These are phyloP conservation scores for Neofusicoccum umdonicola DNA, from an alignment of 2,329 filamentous ascomycete species.

Conservation along the genomic window DNA sequence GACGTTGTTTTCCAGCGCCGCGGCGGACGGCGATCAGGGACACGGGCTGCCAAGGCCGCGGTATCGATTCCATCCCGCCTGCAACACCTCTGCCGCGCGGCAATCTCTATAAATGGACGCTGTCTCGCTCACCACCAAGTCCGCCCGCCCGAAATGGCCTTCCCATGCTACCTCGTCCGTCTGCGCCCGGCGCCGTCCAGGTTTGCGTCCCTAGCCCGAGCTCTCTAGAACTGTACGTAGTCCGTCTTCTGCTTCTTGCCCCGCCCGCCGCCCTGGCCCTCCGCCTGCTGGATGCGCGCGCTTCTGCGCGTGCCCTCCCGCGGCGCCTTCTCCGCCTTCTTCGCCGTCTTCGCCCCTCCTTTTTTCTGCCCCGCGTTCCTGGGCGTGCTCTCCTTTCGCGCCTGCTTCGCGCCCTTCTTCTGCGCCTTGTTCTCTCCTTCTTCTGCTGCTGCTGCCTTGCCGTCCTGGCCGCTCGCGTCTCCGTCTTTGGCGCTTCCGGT, in stretches of 20 bases:
- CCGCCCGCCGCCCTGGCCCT: not conserved
- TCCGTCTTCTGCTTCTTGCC: not conserved
- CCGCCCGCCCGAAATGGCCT: too few relatives aligned
- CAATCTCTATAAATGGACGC: not conserved
- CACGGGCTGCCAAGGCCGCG: not conserved
- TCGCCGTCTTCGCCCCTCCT: not conserved
- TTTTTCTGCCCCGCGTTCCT: not conserved
- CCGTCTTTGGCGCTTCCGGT: slow-evolving; percentile 21
- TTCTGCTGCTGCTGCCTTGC: slow-evolving; percentile 3
- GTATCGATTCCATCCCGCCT: too few relatives aligned
- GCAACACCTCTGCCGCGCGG: not conserved
- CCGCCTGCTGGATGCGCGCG: slow-evolving; percentile 18
- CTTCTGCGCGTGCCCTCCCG: slow-evolving; percentile 24
- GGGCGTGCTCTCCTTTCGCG: not conserved
- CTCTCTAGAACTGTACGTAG: not conserved
- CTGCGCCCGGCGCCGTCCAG: too few relatives aligned
- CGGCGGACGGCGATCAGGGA: not conserved
- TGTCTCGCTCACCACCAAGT: not conserved
- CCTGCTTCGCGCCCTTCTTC: slow-evolving; percentile 30
- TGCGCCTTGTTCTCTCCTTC: slow-evolving; percentile 15
- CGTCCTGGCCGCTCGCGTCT: slow-evolving; percentile 18
- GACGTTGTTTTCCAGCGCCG: not conserved
- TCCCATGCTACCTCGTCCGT: too few relatives aligned
- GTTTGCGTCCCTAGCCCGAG: too few relatives aligned
- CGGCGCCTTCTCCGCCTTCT: not conserved